These are phyloP conservation scores for Rhizoctonia solani DNA, from an alignment of 1,284 basidiomycete species.

Conservation along the genomic window DNA sequence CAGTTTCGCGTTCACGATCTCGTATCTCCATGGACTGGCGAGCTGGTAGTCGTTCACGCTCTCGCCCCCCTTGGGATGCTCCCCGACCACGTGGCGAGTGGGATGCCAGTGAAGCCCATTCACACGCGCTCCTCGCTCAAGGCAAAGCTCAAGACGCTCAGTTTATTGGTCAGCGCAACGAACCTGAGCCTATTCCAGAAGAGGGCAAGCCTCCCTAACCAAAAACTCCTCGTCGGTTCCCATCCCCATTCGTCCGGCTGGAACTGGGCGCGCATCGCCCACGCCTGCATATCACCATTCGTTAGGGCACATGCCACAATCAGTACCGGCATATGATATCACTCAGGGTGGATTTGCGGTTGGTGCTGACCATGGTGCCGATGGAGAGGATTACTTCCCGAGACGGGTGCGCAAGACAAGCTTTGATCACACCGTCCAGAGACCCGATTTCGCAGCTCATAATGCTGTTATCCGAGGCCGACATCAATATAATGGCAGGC, in stretches of 20 bases:
- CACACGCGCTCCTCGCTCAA: conserved; percentile 45
- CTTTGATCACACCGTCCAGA: conserved; percentile 85
- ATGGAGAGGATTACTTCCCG: conserved; percentile 57
- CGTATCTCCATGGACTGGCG: conserved; percentile 87
- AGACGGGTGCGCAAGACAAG: conserved; percentile 87
- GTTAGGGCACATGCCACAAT: conserved; percentile 9
- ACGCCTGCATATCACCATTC: conserved; percentile 20
- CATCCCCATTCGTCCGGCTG: conserved; percentile 51
- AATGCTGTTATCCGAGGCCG: conserved; percentile 43
- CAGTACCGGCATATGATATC: conserved; percentile 14
- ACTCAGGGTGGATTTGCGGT: conserved; percentile 6
- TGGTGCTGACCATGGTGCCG: background rate
- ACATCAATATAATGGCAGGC: conserved; percentile 78
- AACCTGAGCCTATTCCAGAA: conserved; percentile 9
- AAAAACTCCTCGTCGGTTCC: conserved; percentile 39
- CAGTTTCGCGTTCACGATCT: conserved; percentile 45
- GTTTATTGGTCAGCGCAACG: background rate
- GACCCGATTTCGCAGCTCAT: conserved; percentile 62
- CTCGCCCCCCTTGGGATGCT: conserved; percentile 76
- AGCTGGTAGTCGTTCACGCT: conserved; percentile 87
- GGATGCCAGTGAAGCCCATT: conserved; percentile 53
- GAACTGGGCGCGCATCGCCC: background rate
- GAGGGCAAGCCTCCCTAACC: conserved; percentile 24
- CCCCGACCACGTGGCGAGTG: conserved; percentile 53
- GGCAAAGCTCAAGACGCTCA: conserved; percentile 1